A percentile compares a stretch with the other conserved stretches of the same genome.
Evolutionary conservation across 2,329 filamentous ascomycete genomes (phyloP).

Genomic region (Ophiostoma triangulosporum): DNA sequence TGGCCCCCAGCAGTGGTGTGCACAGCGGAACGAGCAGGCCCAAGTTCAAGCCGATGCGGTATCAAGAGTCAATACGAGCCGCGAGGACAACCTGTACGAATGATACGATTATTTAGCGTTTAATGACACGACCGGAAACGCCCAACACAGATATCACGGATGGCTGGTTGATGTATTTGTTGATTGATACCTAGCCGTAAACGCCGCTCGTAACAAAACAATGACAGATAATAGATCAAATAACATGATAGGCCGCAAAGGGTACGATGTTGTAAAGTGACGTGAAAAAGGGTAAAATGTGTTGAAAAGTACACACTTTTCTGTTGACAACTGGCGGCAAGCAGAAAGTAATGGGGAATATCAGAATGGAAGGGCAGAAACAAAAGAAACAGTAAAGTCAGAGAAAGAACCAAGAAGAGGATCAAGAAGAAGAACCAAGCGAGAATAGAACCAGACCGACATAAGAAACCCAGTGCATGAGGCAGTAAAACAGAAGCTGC

Average conservation of each 20-base stretch:
- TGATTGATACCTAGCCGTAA: slow-evolving; percentile 13
- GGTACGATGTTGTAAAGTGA: not conserved
- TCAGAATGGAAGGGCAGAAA: not conserved
- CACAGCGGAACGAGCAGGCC: not conserved
- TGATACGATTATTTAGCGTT: too few species aligned
- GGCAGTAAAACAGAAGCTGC: not conserved
- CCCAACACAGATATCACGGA: too few species aligned
- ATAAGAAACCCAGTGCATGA: slow-evolving; percentile 11
- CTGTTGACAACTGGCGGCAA: not conserved
- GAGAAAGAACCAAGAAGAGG: slow-evolving; percentile 10
- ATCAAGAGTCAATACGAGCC: too few species aligned
- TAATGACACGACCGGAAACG: too few species aligned
- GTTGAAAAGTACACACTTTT: slow-evolving; percentile 13
- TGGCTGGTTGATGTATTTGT: not conserved
- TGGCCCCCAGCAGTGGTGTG: not conserved
- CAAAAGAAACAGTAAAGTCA: slow-evolving; percentile 10
- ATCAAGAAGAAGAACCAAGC: not conserved
- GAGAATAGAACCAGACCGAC: not conserved
- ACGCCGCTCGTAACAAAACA: slow-evolving; percentile 14
- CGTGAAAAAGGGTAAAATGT: slow-evolving; percentile 7
- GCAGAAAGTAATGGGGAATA: not conserved
- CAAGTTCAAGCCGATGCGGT: too few species aligned
- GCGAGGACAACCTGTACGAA: too few species aligned
- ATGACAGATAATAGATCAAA: slow-evolving; percentile 14
- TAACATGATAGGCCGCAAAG: not conserved